Conservation (phyloP, 495 filamentous ascomycete genomes). For the Aspergillus indologenus region DNA sequence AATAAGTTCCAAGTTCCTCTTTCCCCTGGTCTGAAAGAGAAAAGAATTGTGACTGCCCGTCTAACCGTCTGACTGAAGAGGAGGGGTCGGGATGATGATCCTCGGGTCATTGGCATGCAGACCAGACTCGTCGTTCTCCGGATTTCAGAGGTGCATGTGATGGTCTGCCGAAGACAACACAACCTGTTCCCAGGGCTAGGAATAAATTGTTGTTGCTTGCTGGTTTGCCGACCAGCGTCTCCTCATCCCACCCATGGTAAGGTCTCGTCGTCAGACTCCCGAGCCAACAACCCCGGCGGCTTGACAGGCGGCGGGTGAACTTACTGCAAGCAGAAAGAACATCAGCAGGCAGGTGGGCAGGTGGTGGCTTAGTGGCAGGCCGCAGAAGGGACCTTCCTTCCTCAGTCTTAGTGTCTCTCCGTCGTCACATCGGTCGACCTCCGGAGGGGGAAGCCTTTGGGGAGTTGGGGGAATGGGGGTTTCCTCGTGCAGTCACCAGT, state of each 20-base stretch:
- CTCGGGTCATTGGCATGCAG: neutral
- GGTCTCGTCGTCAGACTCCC: neutral
- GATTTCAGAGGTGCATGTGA: neutral
- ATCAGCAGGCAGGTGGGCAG: neutral
- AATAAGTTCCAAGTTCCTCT: neutral
- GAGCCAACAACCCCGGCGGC: neutral
- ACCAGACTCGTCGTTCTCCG: neutral
- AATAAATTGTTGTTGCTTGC: neutral
- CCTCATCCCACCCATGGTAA: neutral
- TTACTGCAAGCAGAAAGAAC: constrained; percentile 2
- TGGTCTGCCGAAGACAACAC: neutral
- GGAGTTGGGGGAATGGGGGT: neutral
- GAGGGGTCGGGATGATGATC: neutral
- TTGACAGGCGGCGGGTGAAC: constrained; percentile 2
- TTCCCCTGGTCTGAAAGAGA: neutral
- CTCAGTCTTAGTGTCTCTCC: neutral
- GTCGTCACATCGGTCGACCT: constrained; percentile 1
- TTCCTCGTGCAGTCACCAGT: neutral
- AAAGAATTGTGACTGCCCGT: neutral
- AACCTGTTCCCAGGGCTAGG: neutral
- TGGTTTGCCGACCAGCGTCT: neutral
- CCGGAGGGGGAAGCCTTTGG: neutral
- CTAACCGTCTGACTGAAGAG: neutral
- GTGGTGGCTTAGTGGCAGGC: neutral
- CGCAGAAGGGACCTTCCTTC: neutral